Evolutionary conservation across 139 green algal species (phyloP), one percentile per base, ranked within the genome.

Genomic region (Ettlia oleoabundans): DNA sequence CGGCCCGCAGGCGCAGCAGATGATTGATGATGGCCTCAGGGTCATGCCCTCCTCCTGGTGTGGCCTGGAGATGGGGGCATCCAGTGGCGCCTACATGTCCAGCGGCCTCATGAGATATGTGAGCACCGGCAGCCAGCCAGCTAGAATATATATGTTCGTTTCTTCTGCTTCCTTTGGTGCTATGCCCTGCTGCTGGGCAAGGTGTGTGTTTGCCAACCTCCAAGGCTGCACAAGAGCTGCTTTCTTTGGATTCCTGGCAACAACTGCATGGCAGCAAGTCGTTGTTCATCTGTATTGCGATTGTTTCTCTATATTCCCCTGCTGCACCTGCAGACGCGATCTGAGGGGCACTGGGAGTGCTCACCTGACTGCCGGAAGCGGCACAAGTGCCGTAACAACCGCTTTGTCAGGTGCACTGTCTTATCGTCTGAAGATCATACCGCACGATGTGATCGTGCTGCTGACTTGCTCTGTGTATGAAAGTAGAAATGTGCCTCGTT

Each of bases 321-420:
- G 71, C 71, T 63, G 24, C 55, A 33, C 38, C 42, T 61, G 68
- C 78, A 63, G 64, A 70, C 51, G 35, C 15, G 24, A 33, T 66
- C 18, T 30, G 4, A 33, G 35, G 78, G 78, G 51, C 10, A 38
- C 1, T 83, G 78, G 78, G 78, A 83, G 78, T 83, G 78, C 66
- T 68, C 21, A 19, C 15, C 53, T 21, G 18, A 42, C 28, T 41
- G 68, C 58, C n/a, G n/a, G n/a, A 76, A 76, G 80, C 76, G 61
- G 15, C 22, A 7, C 26, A 21, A 32, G 18, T 89, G 85, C 80
- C 13, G 32, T n/a, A 30, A 9, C 55, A 91, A 91, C 84, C 70
- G 81, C 35, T 79, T 88, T 72, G 80, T 92, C 30, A 75, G 76
- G 73, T 80, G 73, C 10, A 43, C 18, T 28, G 53, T 26, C 1